phyloP scores from a whole-genome alignment of 176 grass and related monocot species.

The Alloteropsis semialata region DNA sequence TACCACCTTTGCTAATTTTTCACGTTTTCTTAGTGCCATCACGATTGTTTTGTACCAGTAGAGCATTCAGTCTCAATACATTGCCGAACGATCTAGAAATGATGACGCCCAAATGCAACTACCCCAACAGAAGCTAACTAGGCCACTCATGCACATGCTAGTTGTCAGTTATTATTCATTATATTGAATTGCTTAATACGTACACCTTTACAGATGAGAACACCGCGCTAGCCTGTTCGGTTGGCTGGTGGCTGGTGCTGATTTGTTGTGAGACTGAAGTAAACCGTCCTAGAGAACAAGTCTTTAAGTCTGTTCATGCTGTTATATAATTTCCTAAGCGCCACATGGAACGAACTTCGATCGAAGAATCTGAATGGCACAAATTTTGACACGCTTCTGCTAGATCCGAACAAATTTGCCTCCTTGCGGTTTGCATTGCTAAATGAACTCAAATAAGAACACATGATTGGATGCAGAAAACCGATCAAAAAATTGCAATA shows the following conservation, averaged over 20 bases:
- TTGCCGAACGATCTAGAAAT: background rate
- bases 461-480: background rate
- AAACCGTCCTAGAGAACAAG: background rate
- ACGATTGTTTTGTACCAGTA: background rate
- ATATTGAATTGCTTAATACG: background rate
- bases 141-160: background rate
- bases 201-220: background rate
- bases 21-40: background rate
- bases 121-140: background rate
- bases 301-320: background rate
- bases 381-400: no score
- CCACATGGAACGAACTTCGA: background rate
- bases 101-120: background rate
- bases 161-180: background rate
- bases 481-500: background rate
- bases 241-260: no score
- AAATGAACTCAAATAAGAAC: conserved; percentile 9
- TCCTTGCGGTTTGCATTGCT: background rate
- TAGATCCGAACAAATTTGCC: background rate
- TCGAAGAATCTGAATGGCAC: no score
- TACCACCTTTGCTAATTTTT: background rate
- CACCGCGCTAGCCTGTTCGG: no score
- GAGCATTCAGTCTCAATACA: background rate
- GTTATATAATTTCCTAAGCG: background rate
- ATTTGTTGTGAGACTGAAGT: no score